Conservation (phyloP, 1,284 basidiomycete genomes). For the Mrakiaceae sp. region DNA sequence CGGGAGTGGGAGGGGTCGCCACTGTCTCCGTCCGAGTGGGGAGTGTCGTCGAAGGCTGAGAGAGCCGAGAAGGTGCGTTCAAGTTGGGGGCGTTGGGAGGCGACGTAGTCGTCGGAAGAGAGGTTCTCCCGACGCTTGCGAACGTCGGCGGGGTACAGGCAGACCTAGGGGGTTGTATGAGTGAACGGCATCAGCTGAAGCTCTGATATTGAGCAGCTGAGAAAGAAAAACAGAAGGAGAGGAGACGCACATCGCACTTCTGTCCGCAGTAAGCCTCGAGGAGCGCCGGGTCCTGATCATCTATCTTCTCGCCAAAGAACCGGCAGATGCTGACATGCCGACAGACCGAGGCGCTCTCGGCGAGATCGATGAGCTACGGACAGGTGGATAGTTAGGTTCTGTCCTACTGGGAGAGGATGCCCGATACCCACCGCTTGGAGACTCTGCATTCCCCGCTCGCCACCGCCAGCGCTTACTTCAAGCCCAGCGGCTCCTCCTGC, state of each 20-base stretch:
- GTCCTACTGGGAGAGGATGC: neutral
- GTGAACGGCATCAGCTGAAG: too few species aligned
- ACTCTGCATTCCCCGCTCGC: slow-evolving; percentile 40
- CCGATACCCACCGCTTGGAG: slow-evolving; percentile 45
- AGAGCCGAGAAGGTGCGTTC: slow-evolving; percentile 13
- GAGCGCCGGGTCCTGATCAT: slow-evolving; percentile 41
- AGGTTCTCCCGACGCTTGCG: slow-evolving; percentile 42
- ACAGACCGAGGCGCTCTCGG: slow-evolving; percentile 53
- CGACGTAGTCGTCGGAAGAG: slow-evolving; percentile 41
- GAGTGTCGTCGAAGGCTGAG: neutral
- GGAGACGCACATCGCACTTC: slow-evolving; percentile 67
- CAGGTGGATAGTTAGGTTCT: neutral
- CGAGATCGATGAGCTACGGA: slow-evolving; percentile 35
- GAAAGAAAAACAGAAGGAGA: neutral
- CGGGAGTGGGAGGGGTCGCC: neutral
- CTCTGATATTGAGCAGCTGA: neutral
- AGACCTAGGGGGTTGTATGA: slow-evolving; percentile 42
- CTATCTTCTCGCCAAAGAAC: slow-evolving; percentile 68
- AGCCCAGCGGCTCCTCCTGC: neutral
- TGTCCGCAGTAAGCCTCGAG: slow-evolving; percentile 51
- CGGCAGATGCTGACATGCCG: slow-evolving; percentile 67
- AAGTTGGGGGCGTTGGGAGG: slow-evolving; percentile 27
- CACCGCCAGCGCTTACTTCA: neutral
- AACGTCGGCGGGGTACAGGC: slow-evolving; percentile 59
- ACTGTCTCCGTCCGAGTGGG: neutral